These are phyloP conservation scores for Cladosporium sphaerospermum DNA, from an alignment of 2,329 filamentous ascomycete genomes.

Conservation along the genomic window DNA sequence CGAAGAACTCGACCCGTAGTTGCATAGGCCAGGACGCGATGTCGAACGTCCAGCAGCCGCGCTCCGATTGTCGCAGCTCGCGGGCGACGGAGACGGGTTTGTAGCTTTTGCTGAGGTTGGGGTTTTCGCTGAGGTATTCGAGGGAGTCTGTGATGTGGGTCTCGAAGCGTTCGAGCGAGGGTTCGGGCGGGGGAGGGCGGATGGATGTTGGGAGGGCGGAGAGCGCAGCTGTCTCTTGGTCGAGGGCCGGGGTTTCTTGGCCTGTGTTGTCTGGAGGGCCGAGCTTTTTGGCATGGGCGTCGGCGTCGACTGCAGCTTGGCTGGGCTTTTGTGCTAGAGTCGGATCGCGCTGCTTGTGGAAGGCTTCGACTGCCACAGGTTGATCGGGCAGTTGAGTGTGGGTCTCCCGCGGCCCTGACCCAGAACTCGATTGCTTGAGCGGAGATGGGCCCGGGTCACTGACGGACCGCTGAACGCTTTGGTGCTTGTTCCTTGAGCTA, in stretches of 20 bases:
- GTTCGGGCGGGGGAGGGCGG: constrained; percentile 19
- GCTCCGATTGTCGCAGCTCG: constrained; percentile 53
- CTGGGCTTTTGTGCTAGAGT: no score
- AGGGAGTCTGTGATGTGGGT: constrained; percentile 29
- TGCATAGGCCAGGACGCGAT: constrained; percentile 48
- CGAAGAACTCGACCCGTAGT: constrained; percentile 53
- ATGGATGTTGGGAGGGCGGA: constrained; percentile 14
- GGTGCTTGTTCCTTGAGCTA: constrained; percentile 14
- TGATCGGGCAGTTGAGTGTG: no score
- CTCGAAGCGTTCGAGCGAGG: constrained; percentile 18
- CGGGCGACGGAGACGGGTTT: constrained; percentile 38
- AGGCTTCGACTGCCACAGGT: no score
- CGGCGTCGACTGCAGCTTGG: no score
- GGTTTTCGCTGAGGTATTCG: constrained; percentile 25
- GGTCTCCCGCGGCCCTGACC: no score
- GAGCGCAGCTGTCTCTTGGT: no score
- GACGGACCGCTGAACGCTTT: constrained; percentile 15
- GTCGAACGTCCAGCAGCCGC: constrained; percentile 71
- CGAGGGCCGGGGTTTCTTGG: no score
- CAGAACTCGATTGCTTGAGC: background rate
- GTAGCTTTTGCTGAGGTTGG: constrained; percentile 25
- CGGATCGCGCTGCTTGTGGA: no score
- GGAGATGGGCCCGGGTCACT: constrained; percentile 20
- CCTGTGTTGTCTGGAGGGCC: no score
- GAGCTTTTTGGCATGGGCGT: no score